Conservation (phyloP, 1,284 basidiomycete genomes). For the Ceraceosorus guamensis region DNA sequence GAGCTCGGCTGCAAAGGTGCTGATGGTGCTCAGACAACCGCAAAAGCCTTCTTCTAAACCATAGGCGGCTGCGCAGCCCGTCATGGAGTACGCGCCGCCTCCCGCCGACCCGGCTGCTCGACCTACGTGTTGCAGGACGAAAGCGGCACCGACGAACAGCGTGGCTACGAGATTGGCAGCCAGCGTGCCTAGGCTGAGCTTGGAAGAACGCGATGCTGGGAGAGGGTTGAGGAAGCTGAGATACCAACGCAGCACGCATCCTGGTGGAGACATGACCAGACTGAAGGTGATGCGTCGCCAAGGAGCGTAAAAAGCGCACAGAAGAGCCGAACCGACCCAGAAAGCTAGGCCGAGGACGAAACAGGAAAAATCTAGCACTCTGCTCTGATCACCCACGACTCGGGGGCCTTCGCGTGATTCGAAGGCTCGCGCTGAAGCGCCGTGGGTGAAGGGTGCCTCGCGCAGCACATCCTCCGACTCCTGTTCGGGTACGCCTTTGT, state of each 20-base stretch:
- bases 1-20: slow-evolving; percentile 82
- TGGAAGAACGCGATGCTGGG: slow-evolving; percentile 64
- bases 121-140: slow-evolving; percentile 25
- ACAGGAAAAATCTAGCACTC: slow-evolving; percentile 2
- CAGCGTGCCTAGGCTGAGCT: slow-evolving; percentile 81
- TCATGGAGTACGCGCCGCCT: slow-evolving; percentile 7
- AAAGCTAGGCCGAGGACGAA: slow-evolving; percentile 25
- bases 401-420: neutral
- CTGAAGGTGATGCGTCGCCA: slow-evolving; percentile 76
- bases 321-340: slow-evolving; percentile 58
- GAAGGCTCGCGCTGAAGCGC: neutral
- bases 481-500: neutral
- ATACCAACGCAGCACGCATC: slow-evolving; percentile 74
- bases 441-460: neutral
- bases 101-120: slow-evolving; percentile 2
- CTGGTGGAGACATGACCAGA: slow-evolving; percentile 83
- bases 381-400: neutral
- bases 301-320: slow-evolving; percentile 68
- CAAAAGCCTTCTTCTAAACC: slow-evolving; percentile 79
- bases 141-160: slow-evolving; percentile 19
- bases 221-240: slow-evolving; percentile 64
- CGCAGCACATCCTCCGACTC: no score
- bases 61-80: slow-evolving; percentile 31
- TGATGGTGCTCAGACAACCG: slow-evolving; percentile 87
- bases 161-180: slow-evolving; percentile 69